phyloP scores from a whole-genome alignment of 2,329 filamentous ascomycete genomes.

The Fusarium sp. region DNA sequence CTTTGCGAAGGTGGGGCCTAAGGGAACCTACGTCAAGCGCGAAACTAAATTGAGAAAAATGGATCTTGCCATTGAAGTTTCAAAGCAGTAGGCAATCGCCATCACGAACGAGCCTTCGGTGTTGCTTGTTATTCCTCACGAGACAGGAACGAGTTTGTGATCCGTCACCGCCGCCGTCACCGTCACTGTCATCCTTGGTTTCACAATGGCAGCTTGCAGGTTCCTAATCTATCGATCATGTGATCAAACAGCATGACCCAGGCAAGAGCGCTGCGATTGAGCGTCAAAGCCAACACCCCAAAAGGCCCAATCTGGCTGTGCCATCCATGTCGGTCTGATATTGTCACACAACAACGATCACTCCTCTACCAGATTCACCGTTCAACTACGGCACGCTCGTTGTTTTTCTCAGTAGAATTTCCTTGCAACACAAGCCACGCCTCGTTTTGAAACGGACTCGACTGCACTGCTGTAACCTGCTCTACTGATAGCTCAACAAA shows the following conservation, averaged over 20 bases:
- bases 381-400: constrained; percentile 22
- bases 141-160: constrained; percentile 31
- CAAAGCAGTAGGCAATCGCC: constrained; percentile 14
- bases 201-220: constrained; percentile 30
- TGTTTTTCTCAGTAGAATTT: constrained; percentile 10
- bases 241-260: constrained; percentile 39
- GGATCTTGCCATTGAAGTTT: constrained; percentile 12
- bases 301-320: constrained; percentile 36
- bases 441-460: constrained; percentile 20
- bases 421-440: constrained; percentile 7
- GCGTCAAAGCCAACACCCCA: constrained; percentile 28
- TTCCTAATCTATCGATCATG: constrained; percentile 41
- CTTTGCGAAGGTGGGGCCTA: constrained; percentile 24
- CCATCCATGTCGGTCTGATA: constrained; percentile 31
- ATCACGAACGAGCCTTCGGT: constrained; percentile 15
- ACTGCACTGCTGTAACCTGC: not conserved
- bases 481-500: constrained; percentile 22
- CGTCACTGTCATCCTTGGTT: constrained; percentile 30
- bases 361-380: constrained; percentile 7
- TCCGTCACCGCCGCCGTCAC: constrained; percentile 26
- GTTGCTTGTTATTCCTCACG: constrained; percentile 16
- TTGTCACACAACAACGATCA: constrained; percentile 40
- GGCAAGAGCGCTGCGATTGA: constrained; percentile 8
- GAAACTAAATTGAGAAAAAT: constrained; percentile 23
- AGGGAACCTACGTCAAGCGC: constrained; percentile 23